These are phyloP conservation scores for Cyberlindnera veronae DNA, from an alignment of 805 yeast genomes.

Conservation along the genomic window DNA sequence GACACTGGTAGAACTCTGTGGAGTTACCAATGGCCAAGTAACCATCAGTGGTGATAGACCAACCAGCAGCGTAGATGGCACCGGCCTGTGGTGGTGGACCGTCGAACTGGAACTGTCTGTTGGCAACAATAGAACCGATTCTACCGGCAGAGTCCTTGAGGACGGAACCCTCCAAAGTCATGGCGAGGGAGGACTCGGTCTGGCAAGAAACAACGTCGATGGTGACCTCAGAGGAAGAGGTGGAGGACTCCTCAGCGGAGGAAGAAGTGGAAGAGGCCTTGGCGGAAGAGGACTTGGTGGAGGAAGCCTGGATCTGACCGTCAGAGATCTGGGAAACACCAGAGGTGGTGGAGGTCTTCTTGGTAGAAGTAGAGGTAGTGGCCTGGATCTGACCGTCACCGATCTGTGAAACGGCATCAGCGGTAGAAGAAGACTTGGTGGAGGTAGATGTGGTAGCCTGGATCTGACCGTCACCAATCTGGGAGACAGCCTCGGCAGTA, in stretches of 20 bases:
- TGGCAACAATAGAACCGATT: constrained; percentile 76
- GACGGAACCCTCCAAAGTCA: constrained; percentile 48
- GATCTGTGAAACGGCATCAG: constrained; percentile 11
- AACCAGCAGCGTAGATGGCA: constrained; percentile 66
- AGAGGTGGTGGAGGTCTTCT: constrained; percentile 28
- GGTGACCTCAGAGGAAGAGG: constrained; percentile 16
- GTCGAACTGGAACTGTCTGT: constrained; percentile 83
- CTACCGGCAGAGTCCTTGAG: constrained; percentile 60
- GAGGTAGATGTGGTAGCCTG: constrained; percentile 29
- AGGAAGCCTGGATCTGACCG: constrained; percentile 24
- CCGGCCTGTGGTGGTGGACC: constrained; percentile 87
- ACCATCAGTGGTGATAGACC: constrained; percentile 53
- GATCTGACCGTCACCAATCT: constrained; percentile 30
- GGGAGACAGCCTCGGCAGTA: constrained; percentile 26
- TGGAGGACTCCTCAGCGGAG: constrained; percentile 46
- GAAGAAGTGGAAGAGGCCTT: constrained; percentile 15
- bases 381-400: constrained; percentile 21
- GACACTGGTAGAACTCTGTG: constrained; percentile 67
- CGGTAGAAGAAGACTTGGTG: constrained; percentile 7
- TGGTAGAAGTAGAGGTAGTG: constrained; percentile 23
- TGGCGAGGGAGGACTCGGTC: constrained; percentile 46
- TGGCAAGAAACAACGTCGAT: constrained; percentile 40
- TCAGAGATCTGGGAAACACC: constrained; percentile 21
- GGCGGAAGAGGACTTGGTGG: constrained; percentile 27
- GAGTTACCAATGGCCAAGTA: constrained; percentile 60